Evolutionary conservation across 2,329 filamentous ascomycete genomes (phyloP).

Genomic region (Aspergillus piperis): DNA sequence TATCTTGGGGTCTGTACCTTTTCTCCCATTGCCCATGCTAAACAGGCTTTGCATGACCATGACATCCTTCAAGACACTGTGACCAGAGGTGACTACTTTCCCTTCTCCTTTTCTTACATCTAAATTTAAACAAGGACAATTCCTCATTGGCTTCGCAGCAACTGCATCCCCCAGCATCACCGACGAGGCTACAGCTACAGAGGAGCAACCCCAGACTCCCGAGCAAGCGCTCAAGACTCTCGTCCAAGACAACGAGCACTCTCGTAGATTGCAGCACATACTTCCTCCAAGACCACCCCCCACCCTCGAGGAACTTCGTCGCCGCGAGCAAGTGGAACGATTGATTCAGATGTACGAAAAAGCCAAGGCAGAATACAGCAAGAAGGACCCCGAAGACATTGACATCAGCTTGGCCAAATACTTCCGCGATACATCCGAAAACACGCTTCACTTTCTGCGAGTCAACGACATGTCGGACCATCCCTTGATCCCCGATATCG

Average conservation of each 20-base stretch:
- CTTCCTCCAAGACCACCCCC: background rate
- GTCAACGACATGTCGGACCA: constrained; percentile 27
- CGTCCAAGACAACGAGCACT: background rate
- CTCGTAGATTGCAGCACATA: background rate
- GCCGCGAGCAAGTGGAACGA: constrained; percentile 13
- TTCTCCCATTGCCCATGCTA: constrained; percentile 17
- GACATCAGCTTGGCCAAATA: constrained; percentile 38
- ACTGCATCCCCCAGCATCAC: background rate
- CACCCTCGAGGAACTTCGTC: background rate
- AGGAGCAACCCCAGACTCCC: background rate
- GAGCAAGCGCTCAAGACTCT: background rate
- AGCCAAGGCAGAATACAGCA: constrained; percentile 42
- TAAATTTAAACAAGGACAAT: background rate
- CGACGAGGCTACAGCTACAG: background rate
- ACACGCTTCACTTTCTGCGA: constrained; percentile 38
- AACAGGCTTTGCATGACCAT: constrained; percentile 30
- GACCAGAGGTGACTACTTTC: constrained; percentile 23
- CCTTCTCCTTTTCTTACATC: too few relatives aligned
- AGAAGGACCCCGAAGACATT: constrained; percentile 26
- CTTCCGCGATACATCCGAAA: constrained; percentile 48
- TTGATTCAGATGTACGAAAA: constrained; percentile 37
- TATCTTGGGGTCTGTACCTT: constrained; percentile 37
- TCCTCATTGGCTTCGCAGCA: background rate
- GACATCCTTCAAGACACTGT: constrained; percentile 30
- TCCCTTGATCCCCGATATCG: constrained; percentile 35